Base-by-base conservation (phyloP, 495 filamentous ascomycete genomes). In the Penicillium bialowiezense region DNA sequence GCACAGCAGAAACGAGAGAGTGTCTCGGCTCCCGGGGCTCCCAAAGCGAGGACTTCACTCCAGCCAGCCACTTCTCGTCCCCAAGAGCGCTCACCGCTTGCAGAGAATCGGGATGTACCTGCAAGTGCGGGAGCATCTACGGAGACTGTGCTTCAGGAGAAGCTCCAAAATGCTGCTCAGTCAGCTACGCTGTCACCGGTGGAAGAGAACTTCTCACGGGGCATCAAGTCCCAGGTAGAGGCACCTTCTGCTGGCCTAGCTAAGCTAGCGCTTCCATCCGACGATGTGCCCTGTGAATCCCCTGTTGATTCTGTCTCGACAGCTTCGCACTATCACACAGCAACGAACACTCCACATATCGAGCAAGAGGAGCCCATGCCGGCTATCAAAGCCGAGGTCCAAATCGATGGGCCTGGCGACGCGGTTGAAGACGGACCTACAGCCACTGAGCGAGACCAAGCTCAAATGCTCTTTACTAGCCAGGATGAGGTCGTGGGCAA, bases 381-480 rank as follows among this genome's bases (percentile, higher is more conserved):
- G n/a, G 33, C 48, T 15, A 52, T 64, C 8, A 26, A 51, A n/a
- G 36, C 45, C 5, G 61, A 65, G 32, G 47, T 41, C 12, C 51
- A 52, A 23, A 21, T 48, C 17, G 51, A 68, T 55, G 36, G 54
- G 24, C 53, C 63, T 5, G 60, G 55, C 19, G 59, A 65, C 3
- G 37, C 50, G 14, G 8, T 60, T 10, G 54, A 67, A 17, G 60
- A 72, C 41, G 51, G 62, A 24, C 76, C 80, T 3, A 85, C 77
- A 0, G 75, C 77, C 28, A 48, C 56, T 24, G 88, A 91, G 43
- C 74, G 79, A 15, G 82, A 86, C 52, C 82, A 85, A 55, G 93
- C 93, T 0, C 80, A 82, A 55, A 86, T 83, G 63, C 85, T 98
- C 4, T 98, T 80, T 59, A 83, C 91, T 29, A 90, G 89, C n/a